These are phyloP conservation scores for Gardenia jasminoides DNA, from an alignment of 257 asterid genomes.

Conservation along the genomic window DNA sequence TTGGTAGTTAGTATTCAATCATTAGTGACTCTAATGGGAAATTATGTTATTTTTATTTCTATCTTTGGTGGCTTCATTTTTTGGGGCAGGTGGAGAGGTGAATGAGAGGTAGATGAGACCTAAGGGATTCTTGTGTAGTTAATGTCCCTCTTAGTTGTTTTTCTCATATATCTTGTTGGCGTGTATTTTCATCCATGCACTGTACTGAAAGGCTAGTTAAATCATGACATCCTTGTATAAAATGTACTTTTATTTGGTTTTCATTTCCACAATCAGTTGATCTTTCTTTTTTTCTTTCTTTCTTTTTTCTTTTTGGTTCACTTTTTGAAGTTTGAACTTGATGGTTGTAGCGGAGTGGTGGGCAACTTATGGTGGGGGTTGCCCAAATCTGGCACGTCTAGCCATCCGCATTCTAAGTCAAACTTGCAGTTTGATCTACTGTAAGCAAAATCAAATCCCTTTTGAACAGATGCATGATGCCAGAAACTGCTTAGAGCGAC, in stretches of 20 bases:
- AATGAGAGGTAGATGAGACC: neutral
- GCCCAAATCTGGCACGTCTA: constrained; percentile 87
- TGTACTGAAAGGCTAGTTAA: neutral
- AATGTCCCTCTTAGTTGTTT: neutral
- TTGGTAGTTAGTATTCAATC: no score
- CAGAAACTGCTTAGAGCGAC: constrained; percentile 72
- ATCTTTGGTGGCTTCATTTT: no score
- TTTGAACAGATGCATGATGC: constrained; percentile 64
- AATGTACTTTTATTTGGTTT: neutral
- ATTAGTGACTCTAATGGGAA: neutral
- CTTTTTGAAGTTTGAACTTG: constrained; percentile 24
- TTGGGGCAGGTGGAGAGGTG: neutral
- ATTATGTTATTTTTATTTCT: neutral
- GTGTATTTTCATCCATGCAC: neutral
- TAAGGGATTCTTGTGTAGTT: neutral
- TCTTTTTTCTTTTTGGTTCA: constrained; percentile 2
- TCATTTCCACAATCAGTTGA: neutral
- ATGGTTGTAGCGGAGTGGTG: constrained; percentile 84
- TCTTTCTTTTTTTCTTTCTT: neutral
- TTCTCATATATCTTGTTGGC: neutral
- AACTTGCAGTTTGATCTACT: constrained; percentile 73
- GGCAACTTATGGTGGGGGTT: constrained; percentile 87
- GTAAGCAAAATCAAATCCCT: constrained; percentile 46
- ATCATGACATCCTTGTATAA: neutral
- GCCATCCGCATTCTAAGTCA: constrained; percentile 87